Evolutionary conservation across 371 early-diverging fungal species (phyloP).

Genomic region (Circinella umbellata): DNA sequence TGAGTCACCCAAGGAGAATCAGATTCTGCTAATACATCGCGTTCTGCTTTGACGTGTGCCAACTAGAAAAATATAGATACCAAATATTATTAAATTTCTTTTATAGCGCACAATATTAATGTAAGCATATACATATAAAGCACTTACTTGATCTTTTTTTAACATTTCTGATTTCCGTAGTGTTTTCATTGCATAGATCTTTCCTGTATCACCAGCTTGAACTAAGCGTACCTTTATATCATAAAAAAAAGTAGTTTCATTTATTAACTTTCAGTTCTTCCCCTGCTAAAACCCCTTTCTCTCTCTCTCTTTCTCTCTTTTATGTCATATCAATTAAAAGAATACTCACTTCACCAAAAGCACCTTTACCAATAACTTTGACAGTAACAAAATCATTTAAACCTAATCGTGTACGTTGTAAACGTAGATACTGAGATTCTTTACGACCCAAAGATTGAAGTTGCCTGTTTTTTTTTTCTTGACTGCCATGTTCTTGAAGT

Average conservation of each 20-base stretch:
- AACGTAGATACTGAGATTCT: constrained; percentile 92
- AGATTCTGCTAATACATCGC: constrained; percentile 96
- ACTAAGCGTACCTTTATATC: constrained; percentile 82
- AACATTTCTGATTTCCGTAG: constrained; percentile 96
- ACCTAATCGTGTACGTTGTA: constrained; percentile 90
- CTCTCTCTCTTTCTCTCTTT: too few relatives aligned
- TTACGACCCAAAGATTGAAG: constrained; percentile 80
- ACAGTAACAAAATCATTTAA: constrained; percentile 95
- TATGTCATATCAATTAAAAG: background rate
- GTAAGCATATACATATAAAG: background rate
- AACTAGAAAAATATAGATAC: constrained; percentile 47
- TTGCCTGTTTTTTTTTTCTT: constrained; percentile 88
- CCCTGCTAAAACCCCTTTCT: background rate
- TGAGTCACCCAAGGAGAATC: constrained; percentile 99
- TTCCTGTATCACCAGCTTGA: constrained; percentile 95
- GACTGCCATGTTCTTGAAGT: constrained; percentile 76
- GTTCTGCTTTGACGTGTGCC: constrained; percentile 96
- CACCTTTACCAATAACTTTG: constrained; percentile 99
- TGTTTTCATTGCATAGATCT: constrained; percentile 98
- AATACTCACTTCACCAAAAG: constrained; percentile 92
- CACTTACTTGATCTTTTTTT: constrained; percentile 91
- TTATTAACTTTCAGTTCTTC: background rate
- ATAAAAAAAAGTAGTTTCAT: background rate
- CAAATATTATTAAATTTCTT: background rate
- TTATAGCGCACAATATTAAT: background rate